Percentiles rank a stretch among this genome's conserved stretches.
These are phyloP conservation scores for Talaromyces sp. DNA, from an alignment of 2,329 filamentous ascomycete genomes.

Conservation along the genomic window DNA sequence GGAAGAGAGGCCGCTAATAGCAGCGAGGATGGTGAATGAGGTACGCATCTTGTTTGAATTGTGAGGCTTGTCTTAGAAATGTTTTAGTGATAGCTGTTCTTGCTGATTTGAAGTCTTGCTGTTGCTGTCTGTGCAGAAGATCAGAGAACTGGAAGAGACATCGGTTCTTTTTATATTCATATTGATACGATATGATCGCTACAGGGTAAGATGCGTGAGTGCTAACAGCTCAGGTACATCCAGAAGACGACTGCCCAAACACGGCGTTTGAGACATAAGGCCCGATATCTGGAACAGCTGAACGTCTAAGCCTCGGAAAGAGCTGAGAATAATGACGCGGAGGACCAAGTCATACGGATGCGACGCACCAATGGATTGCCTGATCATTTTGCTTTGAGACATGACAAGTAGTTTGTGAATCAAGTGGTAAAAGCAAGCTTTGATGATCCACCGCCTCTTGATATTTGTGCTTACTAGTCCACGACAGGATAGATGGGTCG, in stretches of 20 bases:
- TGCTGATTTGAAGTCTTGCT: not conserved
- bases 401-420: not conserved
- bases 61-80: not conserved
- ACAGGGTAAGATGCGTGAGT: not conserved
- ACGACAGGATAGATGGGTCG: not conserved
- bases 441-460: not conserved
- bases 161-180: not conserved
- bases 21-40: conserved; percentile 28
- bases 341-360: not conserved
- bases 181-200: not conserved
- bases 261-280: conserved; percentile 3
- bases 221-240: not conserved
- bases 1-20: conserved; percentile 32
- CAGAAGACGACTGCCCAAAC: not conserved
- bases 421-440: not conserved
- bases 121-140: not conserved
- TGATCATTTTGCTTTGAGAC: not conserved
- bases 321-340: not conserved
- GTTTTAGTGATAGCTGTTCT: no score
- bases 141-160: not conserved
- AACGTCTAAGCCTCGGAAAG: not conserved
- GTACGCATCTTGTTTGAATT: conserved; percentile 31
- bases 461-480: not conserved
- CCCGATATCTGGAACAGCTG: not conserved
- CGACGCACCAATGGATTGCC: not conserved